Percentiles rank a stretch among this genome's conserved stretches.
Conservation (phyloP, 2,329 filamentous ascomycete species). For the Ceratocystis cubensis region DNA sequence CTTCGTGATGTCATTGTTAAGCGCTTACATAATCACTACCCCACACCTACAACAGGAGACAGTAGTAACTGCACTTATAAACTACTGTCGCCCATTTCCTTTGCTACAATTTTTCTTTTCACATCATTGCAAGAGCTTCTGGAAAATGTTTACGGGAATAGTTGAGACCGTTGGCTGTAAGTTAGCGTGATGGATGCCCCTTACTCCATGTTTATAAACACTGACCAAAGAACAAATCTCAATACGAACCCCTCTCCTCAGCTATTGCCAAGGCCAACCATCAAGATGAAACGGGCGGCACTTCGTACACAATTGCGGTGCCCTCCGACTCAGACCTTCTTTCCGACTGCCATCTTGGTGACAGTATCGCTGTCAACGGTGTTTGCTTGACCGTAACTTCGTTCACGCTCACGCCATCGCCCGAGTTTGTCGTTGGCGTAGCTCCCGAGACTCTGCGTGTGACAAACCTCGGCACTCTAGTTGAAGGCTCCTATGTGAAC, state of each 20-base stretch:
- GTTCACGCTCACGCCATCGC: conserved; percentile 31
- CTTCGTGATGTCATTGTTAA: too few relatives aligned
- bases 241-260: conserved; percentile 29
- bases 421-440: conserved; percentile 77
- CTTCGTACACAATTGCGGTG: conserved; percentile 74
- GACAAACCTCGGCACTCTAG: conserved; percentile 77
- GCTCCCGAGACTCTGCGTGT: conserved; percentile 91
- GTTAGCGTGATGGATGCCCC: conserved; percentile 25
- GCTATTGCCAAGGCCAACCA: conserved; percentile 71
- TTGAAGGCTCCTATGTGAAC: conserved; percentile 59
- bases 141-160: conserved; percentile 82
- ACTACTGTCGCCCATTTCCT: neutral
- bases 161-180: conserved; percentile 86
- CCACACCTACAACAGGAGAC: neutral
- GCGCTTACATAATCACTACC: neutral
- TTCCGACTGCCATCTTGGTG: conserved; percentile 69
- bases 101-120: neutral
- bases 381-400: conserved; percentile 80
- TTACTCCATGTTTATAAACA: neutral
- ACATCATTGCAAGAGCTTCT: too few relatives aligned
- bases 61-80: neutral
- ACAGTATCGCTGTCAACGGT: conserved; percentile 92
- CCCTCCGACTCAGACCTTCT: conserved; percentile 58
- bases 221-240: neutral
- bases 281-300: conserved; percentile 74